These are phyloP conservation scores for Eucalyptus sp. DNA, from an alignment of 345 rosid genomes.

Conservation along the genomic window DNA sequence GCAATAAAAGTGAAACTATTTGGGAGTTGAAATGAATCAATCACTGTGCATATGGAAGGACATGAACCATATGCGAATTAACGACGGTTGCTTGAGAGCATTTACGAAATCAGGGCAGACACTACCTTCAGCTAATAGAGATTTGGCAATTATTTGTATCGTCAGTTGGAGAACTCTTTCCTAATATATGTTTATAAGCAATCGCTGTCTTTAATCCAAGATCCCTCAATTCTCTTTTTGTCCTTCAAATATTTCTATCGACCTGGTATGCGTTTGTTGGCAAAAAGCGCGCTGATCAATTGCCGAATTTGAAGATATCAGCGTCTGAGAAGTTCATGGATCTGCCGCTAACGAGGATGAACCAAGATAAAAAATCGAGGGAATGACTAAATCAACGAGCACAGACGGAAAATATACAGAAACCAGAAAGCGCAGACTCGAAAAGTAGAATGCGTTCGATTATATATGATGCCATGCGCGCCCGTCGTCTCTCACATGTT, in stretches of 20 bases:
- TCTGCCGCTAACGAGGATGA: not conserved
- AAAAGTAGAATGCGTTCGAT: not conserved
- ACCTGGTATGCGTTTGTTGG: not conserved
- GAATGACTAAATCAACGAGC: not conserved
- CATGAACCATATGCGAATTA: not conserved
- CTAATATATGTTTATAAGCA: not conserved
- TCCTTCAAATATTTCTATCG: not conserved
- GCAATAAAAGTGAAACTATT: not conserved
- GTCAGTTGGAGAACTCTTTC: not conserved
- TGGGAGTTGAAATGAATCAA: not conserved
- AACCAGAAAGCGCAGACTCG: not conserved
- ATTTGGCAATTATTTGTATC: not conserved
- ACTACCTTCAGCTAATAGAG: not conserved
- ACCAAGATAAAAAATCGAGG: not conserved
- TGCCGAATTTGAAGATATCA: not conserved
- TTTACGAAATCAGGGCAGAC: not conserved
- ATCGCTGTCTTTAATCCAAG: not conserved
- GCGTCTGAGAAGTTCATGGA: not conserved
- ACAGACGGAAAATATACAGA: not conserved
- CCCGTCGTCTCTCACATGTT: not conserved
- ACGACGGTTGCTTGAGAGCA: not conserved
- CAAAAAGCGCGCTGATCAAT: not conserved
- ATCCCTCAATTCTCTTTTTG: not conserved
- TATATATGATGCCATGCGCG: not conserved
- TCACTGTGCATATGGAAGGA: not conserved